Conservation (phyloP, 768 basidiomycete genomes). For the Boletus tylopilopsis region DNA sequence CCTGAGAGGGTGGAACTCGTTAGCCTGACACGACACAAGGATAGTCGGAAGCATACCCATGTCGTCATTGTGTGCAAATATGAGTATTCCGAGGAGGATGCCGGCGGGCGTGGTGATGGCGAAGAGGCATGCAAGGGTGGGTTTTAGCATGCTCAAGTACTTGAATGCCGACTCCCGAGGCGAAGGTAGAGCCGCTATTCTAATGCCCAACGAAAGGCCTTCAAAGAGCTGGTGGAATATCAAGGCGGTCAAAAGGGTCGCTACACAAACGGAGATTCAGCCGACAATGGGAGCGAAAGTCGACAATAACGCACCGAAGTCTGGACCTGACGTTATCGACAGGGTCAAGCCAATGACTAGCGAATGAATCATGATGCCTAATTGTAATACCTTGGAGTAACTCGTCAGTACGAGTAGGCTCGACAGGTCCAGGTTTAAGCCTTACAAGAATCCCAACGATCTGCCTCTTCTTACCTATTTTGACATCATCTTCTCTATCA, state of each 20-base stretch:
- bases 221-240: slow-evolving; percentile 84
- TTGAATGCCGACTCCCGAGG: slow-evolving; percentile 18
- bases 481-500: slow-evolving; percentile 20
- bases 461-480: slow-evolving; percentile 55
- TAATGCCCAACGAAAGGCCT: slow-evolving; percentile 77
- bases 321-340: slow-evolving; percentile 61
- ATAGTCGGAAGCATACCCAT: slow-evolving; percentile 16
- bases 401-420: neutral
- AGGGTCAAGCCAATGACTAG: slow-evolving; percentile 78
- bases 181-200: slow-evolving; percentile 66
- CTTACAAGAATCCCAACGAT: slow-evolving; percentile 70
- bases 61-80: slow-evolving; percentile 37
- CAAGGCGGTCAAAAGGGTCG: slow-evolving; percentile 69
- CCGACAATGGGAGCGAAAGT: neutral
- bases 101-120: slow-evolving; percentile 73
- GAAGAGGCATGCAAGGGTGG: slow-evolving; percentile 57
- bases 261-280: slow-evolving; percentile 31
- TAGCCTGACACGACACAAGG: neutral
- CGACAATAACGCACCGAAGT: slow-evolving; percentile 55
- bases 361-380: slow-evolving; percentile 84
- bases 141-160: slow-evolving; percentile 39
- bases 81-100: slow-evolving; percentile 54
- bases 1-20: slow-evolving; percentile 25
- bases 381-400: slow-evolving; percentile 60
- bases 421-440: neutral